Evolutionary conservation across 2,329 filamentous ascomycete genomes (phyloP), one percentile per base, ranked within the genome.

Genomic region (Arthrobotrys pseudoclavata): DNA sequence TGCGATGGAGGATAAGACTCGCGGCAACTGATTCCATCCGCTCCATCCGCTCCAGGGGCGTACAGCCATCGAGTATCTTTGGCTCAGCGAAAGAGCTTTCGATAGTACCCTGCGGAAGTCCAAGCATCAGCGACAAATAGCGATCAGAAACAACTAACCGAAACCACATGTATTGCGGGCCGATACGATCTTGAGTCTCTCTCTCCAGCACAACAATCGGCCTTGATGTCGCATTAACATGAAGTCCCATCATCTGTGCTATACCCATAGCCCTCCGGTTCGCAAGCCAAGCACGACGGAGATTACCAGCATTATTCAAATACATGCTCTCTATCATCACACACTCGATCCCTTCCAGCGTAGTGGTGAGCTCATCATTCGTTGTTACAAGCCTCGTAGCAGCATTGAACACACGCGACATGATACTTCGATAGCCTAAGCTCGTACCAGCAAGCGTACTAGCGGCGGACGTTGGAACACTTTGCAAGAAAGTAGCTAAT

Each of bases 321-420:
- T 85, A 86, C 22, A 87, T 82, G 15, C 83, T 83, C 76, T 87
- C 85, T 0, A 88, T 82, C 79, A 87, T 83, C n/a, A 88, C 82
- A 63, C 86, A 86, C 74, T 88, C 86, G 4, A 88, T 80, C 0
- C 86, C 87, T 80, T 89, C 87, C 0, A 86, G 80, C 1, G 85
- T 86, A 22, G 81, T 82, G 0, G 86, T 79, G 0, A 89, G 80
- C 1, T 85, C 84, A 60, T 88, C 85, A 24, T 87, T 84, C 10
- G 83, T 83, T 0, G 85, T 86, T 0, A 89, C 84, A 7, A 84
- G 79, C 3, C 80, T 82, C 1, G 80, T 82, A 1, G 85, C 81
- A 0, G 82, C 79, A 5, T 81, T 80, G 2, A 84, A 80, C 69
- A 84, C 84, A 68, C 40, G 22, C 1, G 34, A 48, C 68, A 70